A percentile compares a stretch with the other conserved stretches of the same genome.
phyloP scores from a whole-genome alignment of 176 grass and related monocot genomes.

The bread wheat (Triticum aestivum) region DNA sequence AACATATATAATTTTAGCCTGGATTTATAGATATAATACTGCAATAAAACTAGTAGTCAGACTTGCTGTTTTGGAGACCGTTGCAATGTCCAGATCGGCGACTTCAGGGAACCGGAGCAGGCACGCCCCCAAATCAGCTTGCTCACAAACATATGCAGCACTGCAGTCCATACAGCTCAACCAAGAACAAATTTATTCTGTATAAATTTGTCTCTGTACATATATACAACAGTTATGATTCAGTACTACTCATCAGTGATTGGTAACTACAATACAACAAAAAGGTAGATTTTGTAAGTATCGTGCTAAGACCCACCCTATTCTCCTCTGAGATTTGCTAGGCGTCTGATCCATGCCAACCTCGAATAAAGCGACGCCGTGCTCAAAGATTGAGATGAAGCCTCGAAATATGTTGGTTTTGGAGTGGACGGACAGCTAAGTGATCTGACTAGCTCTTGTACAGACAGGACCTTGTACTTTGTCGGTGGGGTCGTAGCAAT shows the following conservation, averaged over 20 bases:
- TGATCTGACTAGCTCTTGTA: constrained; percentile 74
- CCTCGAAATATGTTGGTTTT: constrained; percentile 90
- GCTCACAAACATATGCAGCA: background rate
- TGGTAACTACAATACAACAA: constrained; percentile 40
- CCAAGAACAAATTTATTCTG: constrained; percentile 38
- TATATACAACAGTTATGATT: constrained; percentile 49
- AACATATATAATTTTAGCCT: background rate
- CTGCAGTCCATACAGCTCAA: constrained; percentile 15
- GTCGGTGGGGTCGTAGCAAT: constrained; percentile 72
- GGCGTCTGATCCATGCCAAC: constrained; percentile 58
- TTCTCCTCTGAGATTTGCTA: constrained; percentile 52
- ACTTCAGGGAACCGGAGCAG: background rate
- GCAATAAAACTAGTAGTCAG: background rate
- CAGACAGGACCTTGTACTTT: constrained; percentile 63
- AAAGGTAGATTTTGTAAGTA: constrained; percentile 37
- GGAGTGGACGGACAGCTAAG: constrained; percentile 71
- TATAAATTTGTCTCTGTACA: constrained; percentile 43
- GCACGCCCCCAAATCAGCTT: background rate
- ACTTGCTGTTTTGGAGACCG: background rate
- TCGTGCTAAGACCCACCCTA: constrained; percentile 33
- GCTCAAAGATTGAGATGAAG: constrained; percentile 37
- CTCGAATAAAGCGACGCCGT: background rate
- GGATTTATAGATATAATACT: background rate
- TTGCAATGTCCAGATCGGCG: background rate
- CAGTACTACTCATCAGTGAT: constrained; percentile 29